A percentile compares a stretch with the other conserved stretches of the same genome.
These are phyloP conservation scores for Casuarina glauca DNA, from an alignment of 306 rosid genomes.

Conservation along the genomic window DNA sequence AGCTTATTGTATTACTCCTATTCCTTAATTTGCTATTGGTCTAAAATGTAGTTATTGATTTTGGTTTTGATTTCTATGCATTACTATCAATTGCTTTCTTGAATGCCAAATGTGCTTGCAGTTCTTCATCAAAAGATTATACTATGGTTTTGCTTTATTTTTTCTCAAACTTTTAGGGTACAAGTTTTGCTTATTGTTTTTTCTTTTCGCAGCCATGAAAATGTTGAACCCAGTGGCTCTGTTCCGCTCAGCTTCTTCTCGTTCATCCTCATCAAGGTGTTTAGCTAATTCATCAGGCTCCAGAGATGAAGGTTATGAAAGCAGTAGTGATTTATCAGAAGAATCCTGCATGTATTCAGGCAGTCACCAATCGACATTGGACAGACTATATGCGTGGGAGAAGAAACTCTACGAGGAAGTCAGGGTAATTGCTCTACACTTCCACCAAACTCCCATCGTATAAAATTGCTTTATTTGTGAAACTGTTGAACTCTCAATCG, in stretches of 20 bases:
- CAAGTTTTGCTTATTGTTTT: constrained; percentile 26
- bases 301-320: constrained; percentile 50
- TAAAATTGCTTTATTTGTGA: background rate
- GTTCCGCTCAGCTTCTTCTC: constrained; percentile 80
- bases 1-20: background rate
- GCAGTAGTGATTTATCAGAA: constrained; percentile 49
- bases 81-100: background rate
- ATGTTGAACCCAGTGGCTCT: constrained; percentile 90
- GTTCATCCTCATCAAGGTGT: constrained; percentile 66
- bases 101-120: background rate
- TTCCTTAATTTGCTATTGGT: background rate
- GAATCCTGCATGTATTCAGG: constrained; percentile 54
- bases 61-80: background rate
- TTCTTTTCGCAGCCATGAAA: constrained; percentile 63
- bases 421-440: constrained; percentile 48
- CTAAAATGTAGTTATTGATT: background rate
- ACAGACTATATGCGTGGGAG: constrained; percentile 89
- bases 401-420: constrained; percentile 94
- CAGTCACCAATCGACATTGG: constrained; percentile 84
- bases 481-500: background rate
- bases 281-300: constrained; percentile 43
- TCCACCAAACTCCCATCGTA: background rate
- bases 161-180: constrained; percentile 18
- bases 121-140: background rate
- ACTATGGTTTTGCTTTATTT: background rate